Percentiles rank a stretch among this genome's conserved stretches.
Conservation (phyloP, 495 filamentous ascomycete species). For the Talaromyces proteolyticus region DNA sequence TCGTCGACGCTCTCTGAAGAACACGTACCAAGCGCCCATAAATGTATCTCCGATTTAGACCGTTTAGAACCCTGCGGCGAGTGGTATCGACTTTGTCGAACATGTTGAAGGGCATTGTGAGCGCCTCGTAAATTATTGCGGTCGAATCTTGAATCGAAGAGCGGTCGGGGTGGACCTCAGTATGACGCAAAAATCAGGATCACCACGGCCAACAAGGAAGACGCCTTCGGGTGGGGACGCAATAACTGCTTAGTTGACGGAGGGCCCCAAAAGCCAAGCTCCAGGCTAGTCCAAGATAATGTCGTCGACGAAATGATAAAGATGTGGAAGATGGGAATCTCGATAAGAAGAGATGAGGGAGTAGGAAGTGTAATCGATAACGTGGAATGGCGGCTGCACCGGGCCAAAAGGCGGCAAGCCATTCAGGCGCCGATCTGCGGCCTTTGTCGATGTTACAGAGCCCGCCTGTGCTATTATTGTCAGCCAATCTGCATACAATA, state of each 20-base stretch:
- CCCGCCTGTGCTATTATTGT: no score
- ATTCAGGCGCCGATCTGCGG: not conserved
- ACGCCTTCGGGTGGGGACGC: not conserved
- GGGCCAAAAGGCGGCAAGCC: constrained; percentile 2
- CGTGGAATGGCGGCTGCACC: not conserved
- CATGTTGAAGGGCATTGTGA: constrained; percentile 22
- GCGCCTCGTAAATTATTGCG: not conserved
- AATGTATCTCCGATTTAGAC: constrained; percentile 72
- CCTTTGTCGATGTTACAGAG: no score
- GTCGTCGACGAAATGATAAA: not conserved
- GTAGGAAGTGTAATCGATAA: no score
- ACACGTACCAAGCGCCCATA: constrained; percentile 77
- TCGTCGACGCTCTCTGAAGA: no score
- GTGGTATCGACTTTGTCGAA: constrained; percentile 24
- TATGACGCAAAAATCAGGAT: constrained; percentile 3
- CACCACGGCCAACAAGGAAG: not conserved
- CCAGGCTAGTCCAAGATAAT: not conserved
- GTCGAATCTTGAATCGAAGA: not conserved
- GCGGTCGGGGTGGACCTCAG: not conserved
- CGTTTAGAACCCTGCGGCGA: constrained; percentile 57
- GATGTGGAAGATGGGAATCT: not conserved
- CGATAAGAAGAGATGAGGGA: not conserved
- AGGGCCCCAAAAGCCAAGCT: not conserved
- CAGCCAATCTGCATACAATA: no score
- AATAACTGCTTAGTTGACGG: not conserved